Base-by-base conservation (phyloP, 139 green algal genomes). In the Microglena sp. region DNA sequence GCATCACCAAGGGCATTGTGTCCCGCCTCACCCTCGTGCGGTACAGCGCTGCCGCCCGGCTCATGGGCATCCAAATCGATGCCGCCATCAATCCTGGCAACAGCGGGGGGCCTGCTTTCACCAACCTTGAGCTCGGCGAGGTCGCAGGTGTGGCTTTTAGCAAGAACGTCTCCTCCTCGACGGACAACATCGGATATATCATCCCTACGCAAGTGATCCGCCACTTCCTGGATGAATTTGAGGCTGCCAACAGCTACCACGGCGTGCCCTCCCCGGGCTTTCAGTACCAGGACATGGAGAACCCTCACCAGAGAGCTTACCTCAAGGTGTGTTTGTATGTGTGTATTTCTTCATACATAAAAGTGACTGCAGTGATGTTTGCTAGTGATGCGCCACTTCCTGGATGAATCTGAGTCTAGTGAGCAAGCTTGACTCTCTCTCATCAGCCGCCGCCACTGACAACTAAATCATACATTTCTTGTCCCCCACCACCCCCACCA, bases 121-220 rank as follows among this genome's bases (percentile, higher is more conserved):
- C 8, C 8, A 46, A 11, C 11, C 11, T 46, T 11, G 8, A 46
- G 8, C 40, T 28, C 55, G 55, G 28, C 43, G 30, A 27, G 2
- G 36, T 73, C 40, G 72, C 76, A 69, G 86, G 86, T 33, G 84
- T 92, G 7, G 86, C 86, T 0, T 92, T 92, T 68, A 81, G 67
- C 40, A 91, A 93, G 70, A 77, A 79, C 40, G 62, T 74, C 0
- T 72, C 75, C 28, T 68, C 53, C 33, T 62, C 57, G 28, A 84
- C 84, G 2, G 84, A 91, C 77, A 91, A 91, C 69, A 85, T 91
- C 3, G 85, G 84, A 2, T 93, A 90, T 65, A 84, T 92, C 68
- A 92, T 92, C n/a, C 86, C 86, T 0, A 78, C 67, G 53, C 45
- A 59, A 43, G 55, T 34, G 55, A 77, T 89, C 7, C 45, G 45